Conservation (phyloP, 1,139 yeast genomes). For the Magnusiomyces fungicola region DNA sequence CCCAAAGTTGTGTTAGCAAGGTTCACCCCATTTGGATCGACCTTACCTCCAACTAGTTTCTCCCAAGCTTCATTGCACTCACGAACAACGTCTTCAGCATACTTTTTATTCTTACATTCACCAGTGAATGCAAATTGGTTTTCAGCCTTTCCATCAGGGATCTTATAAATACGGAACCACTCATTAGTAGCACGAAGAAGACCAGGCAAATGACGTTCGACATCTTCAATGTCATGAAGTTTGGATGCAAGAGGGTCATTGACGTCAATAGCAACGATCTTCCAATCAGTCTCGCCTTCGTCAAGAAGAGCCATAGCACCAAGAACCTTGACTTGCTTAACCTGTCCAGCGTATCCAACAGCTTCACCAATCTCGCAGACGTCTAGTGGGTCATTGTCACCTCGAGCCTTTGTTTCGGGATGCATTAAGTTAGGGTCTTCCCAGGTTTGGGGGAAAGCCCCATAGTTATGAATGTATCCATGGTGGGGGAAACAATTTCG, state of each 20-base stretch:
- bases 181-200: slow-evolving; percentile 73
- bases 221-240: slow-evolving; percentile 68
- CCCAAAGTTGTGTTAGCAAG: slow-evolving; percentile 69
- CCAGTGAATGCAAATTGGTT: slow-evolving; percentile 84
- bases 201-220: slow-evolving; percentile 70
- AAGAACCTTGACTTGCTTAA: slow-evolving; percentile 72
- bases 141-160: slow-evolving; percentile 86
- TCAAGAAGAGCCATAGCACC: slow-evolving; percentile 85
- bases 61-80: slow-evolving; percentile 83
- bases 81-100: slow-evolving; percentile 62
- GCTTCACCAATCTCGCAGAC: slow-evolving; percentile 82
- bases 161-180: slow-evolving; percentile 88
- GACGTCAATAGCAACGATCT: slow-evolving; percentile 67
- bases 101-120: slow-evolving; percentile 61
- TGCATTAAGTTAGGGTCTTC: slow-evolving; percentile 68
- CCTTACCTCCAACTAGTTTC: slow-evolving; percentile 47
- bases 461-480: slow-evolving; percentile 89
- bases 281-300: slow-evolving; percentile 95
- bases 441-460: slow-evolving; percentile 95
- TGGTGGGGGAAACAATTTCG: slow-evolving; percentile 85
- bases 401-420: slow-evolving; percentile 56
- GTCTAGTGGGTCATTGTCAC: slow-evolving; percentile 89
- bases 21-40: slow-evolving; percentile 39
- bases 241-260: slow-evolving; percentile 71
- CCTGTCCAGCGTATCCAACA: slow-evolving; percentile 65